Base-by-base conservation (phyloP, 495 filamentous ascomycete genomes). In the Penicillium taxi region DNA sequence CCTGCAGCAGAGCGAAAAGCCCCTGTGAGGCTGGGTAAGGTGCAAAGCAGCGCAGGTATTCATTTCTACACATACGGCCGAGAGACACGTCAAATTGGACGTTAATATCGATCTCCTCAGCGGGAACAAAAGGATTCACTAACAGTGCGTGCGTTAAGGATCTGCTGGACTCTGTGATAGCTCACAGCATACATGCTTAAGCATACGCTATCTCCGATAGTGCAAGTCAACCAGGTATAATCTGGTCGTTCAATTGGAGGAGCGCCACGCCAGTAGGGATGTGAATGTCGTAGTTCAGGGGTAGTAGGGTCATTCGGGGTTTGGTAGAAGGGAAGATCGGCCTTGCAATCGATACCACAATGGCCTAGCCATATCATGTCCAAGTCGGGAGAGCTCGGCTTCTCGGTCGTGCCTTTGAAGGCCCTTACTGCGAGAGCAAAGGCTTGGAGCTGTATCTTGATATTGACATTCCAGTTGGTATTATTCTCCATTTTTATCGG, bases 401-500 rank as follows among this genome's bases (percentile, higher is more conserved):
- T 27, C 2, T 44, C 26, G 1, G 18, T 28, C 9, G 47, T 35
- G 4, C 37, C 47, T 29, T 56, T 44, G 19, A 67, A 47, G 8
- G 55, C 52, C 18, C 61, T 63, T 17, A 60, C 28, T 9, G 61
- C 53, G 9, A 63, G 41, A 0, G 72, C 71, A 35, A 70, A 71
- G 37, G 60, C 52, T 37, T 47, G 41, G 6, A 77, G 58, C 47
- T 76, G 73, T 7, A 53, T 41, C 24, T 66, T 66, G 38, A 77
- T 57, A 5, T 47, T 48, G 8, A 74, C 55, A 32, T 75, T 69
- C 73, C 73, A 77, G 46, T 77, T 73, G 6, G 58, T 56, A 35
- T 77, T 73, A 43, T 77, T 73, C 41, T 77, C 73, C 44, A 77
- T 45, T 6, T 75, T 61, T 7, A 77, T 43, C 17, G 70, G 70